Percentiles rank a stretch among this genome's conserved stretches.
These are phyloP conservation scores for Claviceps africana DNA, from an alignment of 2,329 filamentous ascomycete species.

Conservation along the genomic window DNA sequence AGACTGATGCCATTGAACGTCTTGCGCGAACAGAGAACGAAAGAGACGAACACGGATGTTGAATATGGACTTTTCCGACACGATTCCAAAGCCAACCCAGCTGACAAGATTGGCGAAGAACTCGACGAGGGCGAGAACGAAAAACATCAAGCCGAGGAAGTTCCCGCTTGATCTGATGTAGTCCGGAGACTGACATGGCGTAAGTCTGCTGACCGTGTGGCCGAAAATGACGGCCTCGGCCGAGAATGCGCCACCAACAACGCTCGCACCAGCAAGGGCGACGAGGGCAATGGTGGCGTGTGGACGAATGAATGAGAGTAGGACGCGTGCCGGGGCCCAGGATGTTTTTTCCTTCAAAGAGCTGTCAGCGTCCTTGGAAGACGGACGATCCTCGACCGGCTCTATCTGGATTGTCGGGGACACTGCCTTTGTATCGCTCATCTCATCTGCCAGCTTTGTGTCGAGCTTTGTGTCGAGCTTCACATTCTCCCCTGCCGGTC, in stretches of 20 bases:
- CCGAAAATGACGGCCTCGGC: slow-evolving; percentile 39
- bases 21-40: slow-evolving; percentile 50
- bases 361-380: background rate
- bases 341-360: background rate
- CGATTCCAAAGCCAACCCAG: slow-evolving; percentile 30
- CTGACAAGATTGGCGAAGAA: slow-evolving; percentile 38
- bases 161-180: slow-evolving; percentile 23
- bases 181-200: slow-evolving; percentile 28
- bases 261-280: slow-evolving; percentile 8
- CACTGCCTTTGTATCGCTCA: background rate
- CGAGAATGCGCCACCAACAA: slow-evolving; percentile 41
- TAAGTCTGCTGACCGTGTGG: slow-evolving; percentile 28
- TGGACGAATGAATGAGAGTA: slow-evolving; percentile 4
- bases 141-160: slow-evolving; percentile 44
- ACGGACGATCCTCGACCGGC: background rate
- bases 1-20: slow-evolving; percentile 58
- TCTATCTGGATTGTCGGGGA: background rate
- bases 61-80: slow-evolving; percentile 51
- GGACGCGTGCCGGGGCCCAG: background rate
- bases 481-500: background rate
- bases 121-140: slow-evolving; percentile 32
- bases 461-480: background rate
- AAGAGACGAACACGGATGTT: slow-evolving; percentile 50
- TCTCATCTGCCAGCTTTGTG: background rate
- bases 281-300: slow-evolving; percentile 4